Conservation (phyloP, 2,329 filamentous ascomycete species). For the Tolypocladium nubicola region DNA sequence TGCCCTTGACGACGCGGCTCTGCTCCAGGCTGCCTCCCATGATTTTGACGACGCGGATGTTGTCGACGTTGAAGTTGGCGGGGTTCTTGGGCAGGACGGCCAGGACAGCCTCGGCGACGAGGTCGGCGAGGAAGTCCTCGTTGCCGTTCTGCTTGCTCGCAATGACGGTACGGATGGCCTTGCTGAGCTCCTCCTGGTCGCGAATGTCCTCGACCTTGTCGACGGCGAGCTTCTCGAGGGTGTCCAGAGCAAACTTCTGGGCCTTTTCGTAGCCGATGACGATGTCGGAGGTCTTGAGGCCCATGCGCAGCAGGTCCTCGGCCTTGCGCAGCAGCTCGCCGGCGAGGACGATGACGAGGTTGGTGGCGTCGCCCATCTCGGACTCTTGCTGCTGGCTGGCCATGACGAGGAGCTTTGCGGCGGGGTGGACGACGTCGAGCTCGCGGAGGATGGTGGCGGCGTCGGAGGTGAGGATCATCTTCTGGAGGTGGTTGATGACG, state of each 20-base stretch:
- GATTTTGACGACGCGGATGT: conserved; percentile 97
- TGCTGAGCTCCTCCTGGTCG: conserved; percentile 74
- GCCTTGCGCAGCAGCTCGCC: conserved; percentile 95
- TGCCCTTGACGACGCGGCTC: conserved; percentile 89
- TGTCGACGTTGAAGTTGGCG: conserved; percentile 95
- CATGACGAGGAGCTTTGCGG: conserved; percentile 96
- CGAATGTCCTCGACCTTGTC: conserved; percentile 83
- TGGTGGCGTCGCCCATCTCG: conserved; percentile 98
- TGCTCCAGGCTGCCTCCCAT: conserved; percentile 96
- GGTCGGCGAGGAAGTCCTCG: conserved; percentile 75
- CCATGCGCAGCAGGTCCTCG: conserved; percentile 92
- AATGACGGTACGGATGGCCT: conserved; percentile 90
- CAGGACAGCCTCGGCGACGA: conserved; percentile 78
- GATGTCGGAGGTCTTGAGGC: conserved; percentile 96
- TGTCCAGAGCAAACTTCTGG: conserved; percentile 75
- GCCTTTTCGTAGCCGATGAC: conserved; percentile 93
- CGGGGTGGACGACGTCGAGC: conserved; percentile 95
- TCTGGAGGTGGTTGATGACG: conserved; percentile 98
- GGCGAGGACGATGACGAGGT: conserved; percentile 90
- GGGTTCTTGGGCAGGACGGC: conserved; percentile 94
- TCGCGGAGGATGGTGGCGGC: conserved; percentile 95
- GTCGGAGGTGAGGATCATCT: conserved; percentile 98
- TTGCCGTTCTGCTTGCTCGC: conserved; percentile 93
- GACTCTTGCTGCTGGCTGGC: conserved; percentile 97
- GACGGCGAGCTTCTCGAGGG: conserved; percentile 78